phyloP scores from a whole-genome alignment of 2,329 filamentous ascomycete genomes.

The Pseudogymnoascus sp. region DNA sequence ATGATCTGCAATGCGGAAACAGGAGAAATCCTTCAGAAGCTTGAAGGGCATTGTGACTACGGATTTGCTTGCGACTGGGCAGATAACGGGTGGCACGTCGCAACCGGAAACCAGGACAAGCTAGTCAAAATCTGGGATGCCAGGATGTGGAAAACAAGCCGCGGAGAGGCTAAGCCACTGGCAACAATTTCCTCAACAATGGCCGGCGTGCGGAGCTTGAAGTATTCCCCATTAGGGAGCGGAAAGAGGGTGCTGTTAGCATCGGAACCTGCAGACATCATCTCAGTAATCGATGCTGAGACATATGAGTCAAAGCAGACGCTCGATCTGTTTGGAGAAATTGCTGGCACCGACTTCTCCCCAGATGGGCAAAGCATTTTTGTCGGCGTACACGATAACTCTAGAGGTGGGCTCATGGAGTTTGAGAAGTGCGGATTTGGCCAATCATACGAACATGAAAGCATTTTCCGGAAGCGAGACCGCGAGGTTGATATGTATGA shows the following conservation, averaged over 20 bases:
- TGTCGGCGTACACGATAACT: constrained; percentile 56
- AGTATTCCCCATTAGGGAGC: constrained; percentile 63
- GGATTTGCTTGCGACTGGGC: constrained; percentile 76
- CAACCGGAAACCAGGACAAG: constrained; percentile 69
- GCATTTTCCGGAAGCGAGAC: constrained; percentile 14
- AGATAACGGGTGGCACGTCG: constrained; percentile 65
- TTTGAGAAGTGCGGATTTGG: constrained; percentile 26
- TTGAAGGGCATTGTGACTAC: constrained; percentile 59
- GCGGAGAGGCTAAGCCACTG: constrained; percentile 40
- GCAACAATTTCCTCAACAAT: constrained; percentile 54
- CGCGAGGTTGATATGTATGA: constrained; percentile 3
- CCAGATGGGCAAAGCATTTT: constrained; percentile 60
- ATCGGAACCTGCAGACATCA: constrained; percentile 66
- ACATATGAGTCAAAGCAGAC: constrained; percentile 58
- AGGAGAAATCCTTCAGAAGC: constrained; percentile 46
- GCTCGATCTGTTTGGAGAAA: constrained; percentile 66
- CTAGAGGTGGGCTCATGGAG: constrained; percentile 48
- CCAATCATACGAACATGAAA: constrained; percentile 16
- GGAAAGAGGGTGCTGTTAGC: constrained; percentile 59
- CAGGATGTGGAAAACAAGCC: constrained; percentile 52
- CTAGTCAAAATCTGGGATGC: constrained; percentile 69
- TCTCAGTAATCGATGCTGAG: constrained; percentile 62
- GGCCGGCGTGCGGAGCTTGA: constrained; percentile 58
- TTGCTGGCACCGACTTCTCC: constrained; percentile 59
- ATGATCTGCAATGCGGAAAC: constrained; percentile 62